phyloP scores from a whole-genome alignment of 1,284 basidiomycete species.

The Ceratobasidium papillatum region DNA sequence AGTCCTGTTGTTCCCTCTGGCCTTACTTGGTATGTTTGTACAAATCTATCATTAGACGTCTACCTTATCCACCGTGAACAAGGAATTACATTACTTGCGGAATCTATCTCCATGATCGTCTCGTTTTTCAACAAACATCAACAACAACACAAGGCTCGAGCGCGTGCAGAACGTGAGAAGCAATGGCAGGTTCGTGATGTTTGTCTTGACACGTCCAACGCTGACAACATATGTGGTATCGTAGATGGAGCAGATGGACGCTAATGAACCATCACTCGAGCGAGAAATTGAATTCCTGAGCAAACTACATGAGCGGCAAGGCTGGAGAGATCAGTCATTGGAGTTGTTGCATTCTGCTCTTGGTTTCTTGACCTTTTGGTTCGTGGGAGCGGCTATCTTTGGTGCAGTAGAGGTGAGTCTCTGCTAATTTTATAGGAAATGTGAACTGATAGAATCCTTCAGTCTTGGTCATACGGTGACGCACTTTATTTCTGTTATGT shows the following conservation, averaged over 20 bases:
- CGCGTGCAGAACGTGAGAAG: conserved; percentile 41
- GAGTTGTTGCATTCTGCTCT: conserved; percentile 43
- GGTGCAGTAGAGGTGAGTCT: conserved; percentile 38
- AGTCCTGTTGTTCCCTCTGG: conserved; percentile 47
- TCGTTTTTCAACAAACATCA: conserved; percentile 43
- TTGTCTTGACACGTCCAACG: not conserved
- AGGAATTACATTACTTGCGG: conserved; percentile 46
- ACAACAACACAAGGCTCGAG: conserved; percentile 29
- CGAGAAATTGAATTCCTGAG: conserved; percentile 45
- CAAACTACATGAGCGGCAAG: conserved; percentile 41
- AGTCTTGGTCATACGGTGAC: conserved; percentile 39
- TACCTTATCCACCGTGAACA: not conserved
- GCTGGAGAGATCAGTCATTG: conserved; percentile 41
- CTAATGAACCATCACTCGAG: conserved; percentile 35
- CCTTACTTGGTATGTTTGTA: conserved; percentile 36
- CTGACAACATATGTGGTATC: not conserved
- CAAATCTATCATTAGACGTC: not conserved
- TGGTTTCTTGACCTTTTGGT: conserved; percentile 47
- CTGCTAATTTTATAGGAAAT: no score
- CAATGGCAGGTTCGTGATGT: conserved; percentile 34
- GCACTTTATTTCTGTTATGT: conserved; percentile 49
- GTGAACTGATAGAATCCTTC: not conserved
- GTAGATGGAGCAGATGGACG: conserved; percentile 12
- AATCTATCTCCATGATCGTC: conserved; percentile 46
- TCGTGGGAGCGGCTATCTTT: conserved; percentile 46